Conservation (phyloP, 1,284 basidiomycete species). For the Melampsora americana region DNA sequence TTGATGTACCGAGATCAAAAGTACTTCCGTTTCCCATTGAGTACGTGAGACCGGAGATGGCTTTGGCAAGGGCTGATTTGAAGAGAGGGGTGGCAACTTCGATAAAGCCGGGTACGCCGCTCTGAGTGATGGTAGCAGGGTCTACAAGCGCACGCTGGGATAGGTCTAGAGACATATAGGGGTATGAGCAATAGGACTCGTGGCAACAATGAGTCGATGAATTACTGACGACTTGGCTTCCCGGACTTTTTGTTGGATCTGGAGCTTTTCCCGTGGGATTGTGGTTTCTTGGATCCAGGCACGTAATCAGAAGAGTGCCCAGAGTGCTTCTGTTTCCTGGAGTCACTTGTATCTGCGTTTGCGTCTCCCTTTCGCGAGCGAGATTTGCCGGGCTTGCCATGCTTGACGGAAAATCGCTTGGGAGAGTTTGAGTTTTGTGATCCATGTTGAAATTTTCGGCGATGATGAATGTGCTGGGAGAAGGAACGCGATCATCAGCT, state of each 20-base stretch:
- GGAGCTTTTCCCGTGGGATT: background rate
- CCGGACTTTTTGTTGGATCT: background rate
- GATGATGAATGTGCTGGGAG: no score
- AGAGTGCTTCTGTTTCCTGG: no score
- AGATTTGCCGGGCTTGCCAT: no score
- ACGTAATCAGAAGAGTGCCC: no score
- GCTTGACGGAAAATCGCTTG: no score
- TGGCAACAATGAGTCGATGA: background rate
- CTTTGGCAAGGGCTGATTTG: slow-evolving; percentile 46
- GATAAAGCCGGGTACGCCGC: slow-evolving; percentile 49
- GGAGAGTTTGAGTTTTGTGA: no score
- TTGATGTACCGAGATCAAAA: slow-evolving; percentile 48
- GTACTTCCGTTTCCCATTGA: slow-evolving; percentile 43
- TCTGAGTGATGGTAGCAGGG: slow-evolving; percentile 17
- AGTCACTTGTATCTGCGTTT: no score
- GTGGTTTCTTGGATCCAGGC: background rate
- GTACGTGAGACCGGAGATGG: slow-evolving; percentile 49
- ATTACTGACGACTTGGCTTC: background rate
- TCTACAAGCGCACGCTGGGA: background rate
- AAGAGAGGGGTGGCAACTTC: slow-evolving; percentile 48
- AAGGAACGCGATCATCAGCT: no score
- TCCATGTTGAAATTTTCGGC: no score
- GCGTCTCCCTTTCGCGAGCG: no score
- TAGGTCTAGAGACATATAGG: background rate
- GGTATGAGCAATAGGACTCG: background rate